These are phyloP conservation scores for Penicillium sp. DNA, from an alignment of 2,329 filamentous ascomycete genomes.

Conservation along the genomic window DNA sequence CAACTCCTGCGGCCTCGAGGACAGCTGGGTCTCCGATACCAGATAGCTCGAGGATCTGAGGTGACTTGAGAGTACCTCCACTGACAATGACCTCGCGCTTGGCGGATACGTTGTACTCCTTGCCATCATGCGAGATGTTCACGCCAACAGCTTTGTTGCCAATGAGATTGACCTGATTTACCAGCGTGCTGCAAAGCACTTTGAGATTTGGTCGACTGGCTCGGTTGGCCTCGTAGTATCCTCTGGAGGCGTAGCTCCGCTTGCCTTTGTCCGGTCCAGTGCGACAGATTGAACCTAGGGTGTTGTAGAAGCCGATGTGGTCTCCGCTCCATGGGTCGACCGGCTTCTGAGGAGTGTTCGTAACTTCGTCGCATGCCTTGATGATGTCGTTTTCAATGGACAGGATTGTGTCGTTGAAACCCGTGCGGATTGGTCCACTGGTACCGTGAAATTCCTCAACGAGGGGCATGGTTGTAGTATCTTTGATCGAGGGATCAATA, in stretches of 20 bases:
- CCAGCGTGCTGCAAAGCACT: conserved; percentile 45
- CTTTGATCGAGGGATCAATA: conserved; percentile 16
- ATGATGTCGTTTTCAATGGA: conserved; percentile 19
- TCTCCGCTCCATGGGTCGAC: conserved; percentile 36
- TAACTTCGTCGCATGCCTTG: conserved; percentile 16
- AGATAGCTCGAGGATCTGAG: conserved; percentile 56
- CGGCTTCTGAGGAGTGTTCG: conserved; percentile 7
- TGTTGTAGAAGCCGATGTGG: conserved; percentile 37
- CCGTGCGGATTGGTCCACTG: conserved; percentile 13
- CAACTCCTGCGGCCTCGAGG: conserved; percentile 39
- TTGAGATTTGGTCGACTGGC: conserved; percentile 42
- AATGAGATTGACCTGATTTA: conserved; percentile 30
- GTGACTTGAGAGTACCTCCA: conserved; percentile 55
- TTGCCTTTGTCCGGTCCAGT: conserved; percentile 23
- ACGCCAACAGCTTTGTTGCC: conserved; percentile 35
- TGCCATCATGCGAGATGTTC: conserved; percentile 39
- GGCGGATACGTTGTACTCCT: conserved; percentile 33
- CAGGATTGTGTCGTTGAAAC: conserved; percentile 14
- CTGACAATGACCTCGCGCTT: conserved; percentile 54
- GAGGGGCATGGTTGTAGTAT: conserved; percentile 16
- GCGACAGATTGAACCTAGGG: conserved; percentile 29
- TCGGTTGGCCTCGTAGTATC: conserved; percentile 36
- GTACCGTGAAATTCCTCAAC: conserved; percentile 17
- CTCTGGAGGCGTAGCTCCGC: conserved; percentile 42
- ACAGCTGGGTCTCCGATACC: conserved; percentile 52